Evolutionary conservation across 1,284 basidiomycete species (phyloP).

Genomic region (Baeospora myosura): DNA sequence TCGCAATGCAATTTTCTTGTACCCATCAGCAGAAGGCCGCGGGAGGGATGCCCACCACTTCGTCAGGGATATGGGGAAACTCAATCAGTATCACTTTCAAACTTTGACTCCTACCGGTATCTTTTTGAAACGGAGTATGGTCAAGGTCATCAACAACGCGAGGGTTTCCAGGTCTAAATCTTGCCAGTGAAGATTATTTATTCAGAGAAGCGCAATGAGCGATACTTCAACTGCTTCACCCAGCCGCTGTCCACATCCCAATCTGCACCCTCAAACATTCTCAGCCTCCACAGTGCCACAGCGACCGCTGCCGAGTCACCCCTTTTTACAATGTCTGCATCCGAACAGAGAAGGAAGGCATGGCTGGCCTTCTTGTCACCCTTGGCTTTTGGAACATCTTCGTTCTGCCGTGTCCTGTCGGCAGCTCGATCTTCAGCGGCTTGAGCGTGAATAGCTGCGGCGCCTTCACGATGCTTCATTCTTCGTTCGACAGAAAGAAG

Average conservation of each 20-base stretch:
- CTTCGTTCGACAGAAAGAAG: conserved; percentile 43
- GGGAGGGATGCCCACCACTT: too few species aligned
- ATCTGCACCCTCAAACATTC: conserved; percentile 59
- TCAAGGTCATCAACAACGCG: too few species aligned
- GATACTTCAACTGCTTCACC: conserved; percentile 10
- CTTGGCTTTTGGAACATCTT: neutral
- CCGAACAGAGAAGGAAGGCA: conserved; percentile 59
- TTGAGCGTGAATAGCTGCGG: neutral
- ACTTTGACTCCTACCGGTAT: too few species aligned
- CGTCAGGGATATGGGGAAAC: too few species aligned
- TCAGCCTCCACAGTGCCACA: conserved; percentile 66
- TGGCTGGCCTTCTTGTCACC: conserved; percentile 45
- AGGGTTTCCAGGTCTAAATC: too few species aligned
- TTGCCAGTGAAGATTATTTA: too few species aligned
- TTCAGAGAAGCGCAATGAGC: conserved; percentile 2
- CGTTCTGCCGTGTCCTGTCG: conserved; percentile 1
- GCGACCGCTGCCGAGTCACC: conserved; percentile 57
- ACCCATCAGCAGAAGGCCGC: too few species aligned
- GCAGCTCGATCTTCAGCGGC: neutral
- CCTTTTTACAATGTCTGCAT: conserved; percentile 36
- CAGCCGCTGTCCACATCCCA: conserved; percentile 22
- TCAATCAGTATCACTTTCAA: too few species aligned
- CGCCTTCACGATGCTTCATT: conserved; percentile 7
- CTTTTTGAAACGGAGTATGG: too few species aligned
- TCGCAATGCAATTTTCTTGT: too few species aligned